phyloP scores from a whole-genome alignment of 495 filamentous ascomycete genomes.

The Podospora didyma region DNA sequence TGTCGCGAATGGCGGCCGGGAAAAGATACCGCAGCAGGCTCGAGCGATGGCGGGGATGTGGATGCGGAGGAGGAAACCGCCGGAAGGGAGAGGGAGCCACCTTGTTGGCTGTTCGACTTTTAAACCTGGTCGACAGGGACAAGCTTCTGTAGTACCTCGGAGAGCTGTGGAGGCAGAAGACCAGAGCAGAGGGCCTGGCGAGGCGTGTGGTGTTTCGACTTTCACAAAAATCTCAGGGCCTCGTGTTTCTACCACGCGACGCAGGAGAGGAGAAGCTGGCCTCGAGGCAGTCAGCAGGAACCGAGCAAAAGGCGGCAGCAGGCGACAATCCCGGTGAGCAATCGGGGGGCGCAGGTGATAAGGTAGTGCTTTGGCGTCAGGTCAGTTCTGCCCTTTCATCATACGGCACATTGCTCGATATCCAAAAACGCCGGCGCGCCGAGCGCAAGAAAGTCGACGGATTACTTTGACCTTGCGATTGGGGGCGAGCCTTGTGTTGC shows the following conservation, averaged over 20 bases:
- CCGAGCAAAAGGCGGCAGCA: not conserved
- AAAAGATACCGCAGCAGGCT: conserved; percentile 57
- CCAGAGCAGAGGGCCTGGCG: not conserved
- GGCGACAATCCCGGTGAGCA: not conserved
- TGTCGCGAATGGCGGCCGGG: conserved; percentile 51
- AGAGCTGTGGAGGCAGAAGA: not conserved
- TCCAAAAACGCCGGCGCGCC: no score
- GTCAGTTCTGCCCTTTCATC: not conserved
- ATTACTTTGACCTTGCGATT: not conserved
- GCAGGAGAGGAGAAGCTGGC: no score
- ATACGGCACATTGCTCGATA: not conserved
- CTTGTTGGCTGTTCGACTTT: conserved; percentile 7
- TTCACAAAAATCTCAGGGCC: not conserved
- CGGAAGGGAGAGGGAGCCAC: conserved; percentile 23
- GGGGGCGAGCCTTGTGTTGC: not conserved
- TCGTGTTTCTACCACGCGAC: not conserved
- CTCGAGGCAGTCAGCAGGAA: not conserved
- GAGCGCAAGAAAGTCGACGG: no score
- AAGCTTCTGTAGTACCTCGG: not conserved
- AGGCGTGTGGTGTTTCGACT: no score
- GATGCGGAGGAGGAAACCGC: conserved; percentile 16
- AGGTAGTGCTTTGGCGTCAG: not conserved
- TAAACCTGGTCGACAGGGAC: not conserved
- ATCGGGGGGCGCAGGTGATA: not conserved
- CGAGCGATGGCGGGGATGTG: conserved; percentile 21